A percentile compares a stretch with the other conserved stretches of the same genome.
Evolutionary conservation across 1,284 basidiomycete genomes (phyloP).

Genomic region (Leccinum glutinopallens): DNA sequence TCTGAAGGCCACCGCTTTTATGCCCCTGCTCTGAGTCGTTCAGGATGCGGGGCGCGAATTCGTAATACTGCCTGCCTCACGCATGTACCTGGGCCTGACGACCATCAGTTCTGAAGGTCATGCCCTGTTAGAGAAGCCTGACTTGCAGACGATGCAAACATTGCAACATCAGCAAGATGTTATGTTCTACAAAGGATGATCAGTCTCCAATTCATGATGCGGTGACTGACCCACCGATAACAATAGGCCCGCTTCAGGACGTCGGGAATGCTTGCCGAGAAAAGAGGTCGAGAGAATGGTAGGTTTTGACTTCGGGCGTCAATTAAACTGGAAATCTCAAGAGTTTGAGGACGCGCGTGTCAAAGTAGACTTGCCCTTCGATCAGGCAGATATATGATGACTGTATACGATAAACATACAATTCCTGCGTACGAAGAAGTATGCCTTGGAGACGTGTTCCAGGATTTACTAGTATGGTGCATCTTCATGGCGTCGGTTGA

Average conservation of each 20-base stretch:
- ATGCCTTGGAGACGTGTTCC: slow-evolving; percentile 85
- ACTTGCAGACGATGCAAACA: no score
- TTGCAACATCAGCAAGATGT: no score
- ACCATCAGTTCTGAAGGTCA: no score
- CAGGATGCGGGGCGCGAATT: no score
- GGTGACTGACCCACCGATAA: no score
- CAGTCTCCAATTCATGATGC: no score
- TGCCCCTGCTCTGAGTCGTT: no score
- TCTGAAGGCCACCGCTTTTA: slow-evolving; percentile 47
- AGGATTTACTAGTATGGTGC: slow-evolving; percentile 82
- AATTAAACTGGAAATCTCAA: slow-evolving; percentile 87
- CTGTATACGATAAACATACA: slow-evolving; percentile 75
- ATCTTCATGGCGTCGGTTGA: slow-evolving; percentile 75
- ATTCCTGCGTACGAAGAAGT: slow-evolving; percentile 68
- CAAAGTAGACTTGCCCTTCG: slow-evolving; percentile 87
- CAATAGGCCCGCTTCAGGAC: background rate
- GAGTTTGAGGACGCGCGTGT: slow-evolving; percentile 71
- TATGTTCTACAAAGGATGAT: no score
- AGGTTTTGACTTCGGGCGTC: slow-evolving; percentile 75
- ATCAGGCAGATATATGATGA: slow-evolving; percentile 80
- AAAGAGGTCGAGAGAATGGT: slow-evolving; percentile 76
- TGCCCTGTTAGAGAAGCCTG: no score
- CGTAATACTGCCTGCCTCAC: no score
- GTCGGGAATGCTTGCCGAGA: slow-evolving; percentile 62
- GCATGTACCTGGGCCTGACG: no score